Percentiles rank a stretch among this genome's conserved stretches.
Conservation (phyloP, 2,329 filamentous ascomycete species). For the Colletotrichum liaoningense region DNA sequence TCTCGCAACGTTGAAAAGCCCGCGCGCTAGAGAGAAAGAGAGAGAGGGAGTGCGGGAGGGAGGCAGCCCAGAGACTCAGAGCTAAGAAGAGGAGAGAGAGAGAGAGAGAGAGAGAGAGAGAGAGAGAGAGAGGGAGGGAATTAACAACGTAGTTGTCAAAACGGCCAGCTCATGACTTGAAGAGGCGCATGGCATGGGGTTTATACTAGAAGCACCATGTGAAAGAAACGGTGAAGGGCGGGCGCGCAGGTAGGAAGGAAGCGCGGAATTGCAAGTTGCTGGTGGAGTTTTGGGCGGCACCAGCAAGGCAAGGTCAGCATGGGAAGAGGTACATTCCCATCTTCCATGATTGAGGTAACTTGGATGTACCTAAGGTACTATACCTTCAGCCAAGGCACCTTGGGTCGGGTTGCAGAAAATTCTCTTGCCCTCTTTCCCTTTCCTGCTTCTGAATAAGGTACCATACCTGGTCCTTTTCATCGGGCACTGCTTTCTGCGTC, state of each 20-base stretch:
- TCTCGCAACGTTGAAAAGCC: not conserved
- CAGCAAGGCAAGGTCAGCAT: not conserved
- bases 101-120: not conserved
- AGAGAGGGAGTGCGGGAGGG: not conserved
- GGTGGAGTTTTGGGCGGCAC: slow-evolving; percentile 31
- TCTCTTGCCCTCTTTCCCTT: not conserved
- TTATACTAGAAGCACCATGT: slow-evolving; percentile 19
- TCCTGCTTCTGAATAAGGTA: not conserved
- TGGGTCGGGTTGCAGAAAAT: slow-evolving; percentile 1
- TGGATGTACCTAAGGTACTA: not conserved
- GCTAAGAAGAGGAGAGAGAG: not conserved
- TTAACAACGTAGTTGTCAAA: not conserved
- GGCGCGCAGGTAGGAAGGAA: not conserved
- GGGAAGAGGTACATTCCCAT: not conserved
- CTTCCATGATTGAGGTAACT: not conserved
- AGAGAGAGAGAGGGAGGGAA: not conserved
- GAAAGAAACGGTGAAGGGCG: slow-evolving; percentile 23
- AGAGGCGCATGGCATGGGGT: not conserved
- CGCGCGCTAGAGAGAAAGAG: not conserved
- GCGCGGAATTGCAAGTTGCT: not conserved
- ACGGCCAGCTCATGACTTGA: not conserved
- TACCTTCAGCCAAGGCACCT: not conserved
- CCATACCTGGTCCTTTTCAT: not conserved
- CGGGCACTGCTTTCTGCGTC: not conserved
- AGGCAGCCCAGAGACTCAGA: not conserved